These are phyloP conservation scores for Talaromyces sp. DNA, from an alignment of 2,329 filamentous ascomycete species.

Conservation along the genomic window DNA sequence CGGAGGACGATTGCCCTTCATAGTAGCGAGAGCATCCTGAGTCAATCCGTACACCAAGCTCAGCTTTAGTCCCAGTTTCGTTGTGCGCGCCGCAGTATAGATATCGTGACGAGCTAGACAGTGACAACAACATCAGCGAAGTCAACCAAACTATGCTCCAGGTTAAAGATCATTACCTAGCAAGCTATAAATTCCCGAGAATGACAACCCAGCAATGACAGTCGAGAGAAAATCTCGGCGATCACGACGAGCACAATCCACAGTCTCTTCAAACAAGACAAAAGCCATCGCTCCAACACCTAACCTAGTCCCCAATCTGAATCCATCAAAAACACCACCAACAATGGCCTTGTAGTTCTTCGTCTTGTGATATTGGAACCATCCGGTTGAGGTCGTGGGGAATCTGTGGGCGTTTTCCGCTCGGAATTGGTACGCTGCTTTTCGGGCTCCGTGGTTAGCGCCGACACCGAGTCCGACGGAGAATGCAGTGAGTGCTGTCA, in stretches of 20 bases:
- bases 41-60: slow-evolving; percentile 75
- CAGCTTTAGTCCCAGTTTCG: slow-evolving; percentile 72
- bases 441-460: slow-evolving; percentile 66
- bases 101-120: slow-evolving; percentile 71
- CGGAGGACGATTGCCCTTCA: slow-evolving; percentile 67
- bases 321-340: slow-evolving; percentile 72
- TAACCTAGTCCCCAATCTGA: slow-evolving; percentile 68
- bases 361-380: slow-evolving; percentile 98
- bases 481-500: slow-evolving; percentile 63
- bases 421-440: slow-evolving; percentile 76
- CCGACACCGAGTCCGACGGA: slow-evolving; percentile 68
- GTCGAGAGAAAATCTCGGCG: slow-evolving; percentile 75
- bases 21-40: slow-evolving; percentile 69
- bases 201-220: slow-evolving; percentile 74
- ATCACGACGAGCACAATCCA: slow-evolving; percentile 62
- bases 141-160: neutral
- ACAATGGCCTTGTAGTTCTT: slow-evolving; percentile 88
- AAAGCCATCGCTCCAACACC: slow-evolving; percentile 72
- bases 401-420: slow-evolving; percentile 96
- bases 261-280: slow-evolving; percentile 77
- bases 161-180: slow-evolving; percentile 58
- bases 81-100: slow-evolving; percentile 71
- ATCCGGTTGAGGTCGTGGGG: slow-evolving; percentile 75
- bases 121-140: slow-evolving; percentile 10
- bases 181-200: slow-evolving; percentile 81